Evolutionary conservation across 768 basidiomycete species (phyloP).

Genomic region (Leccinellum rugosiceps): DNA sequence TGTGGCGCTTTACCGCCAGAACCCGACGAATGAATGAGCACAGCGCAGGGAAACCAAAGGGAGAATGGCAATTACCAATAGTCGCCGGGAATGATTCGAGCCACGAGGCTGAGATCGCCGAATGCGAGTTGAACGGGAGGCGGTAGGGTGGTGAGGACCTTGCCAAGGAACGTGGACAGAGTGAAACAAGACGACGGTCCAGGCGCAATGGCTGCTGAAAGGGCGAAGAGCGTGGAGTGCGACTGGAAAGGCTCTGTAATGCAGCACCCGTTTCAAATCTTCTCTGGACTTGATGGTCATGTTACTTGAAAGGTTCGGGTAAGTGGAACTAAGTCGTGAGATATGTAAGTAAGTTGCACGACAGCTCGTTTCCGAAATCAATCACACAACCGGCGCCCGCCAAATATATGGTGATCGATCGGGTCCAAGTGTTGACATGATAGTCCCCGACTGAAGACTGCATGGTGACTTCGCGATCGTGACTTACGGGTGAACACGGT

Average conservation of each 20-base stretch:
- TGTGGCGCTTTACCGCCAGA: slow-evolving; percentile 6
- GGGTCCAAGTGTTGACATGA: not conserved
- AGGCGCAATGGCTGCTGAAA: not conserved
- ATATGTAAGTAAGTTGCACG: not conserved
- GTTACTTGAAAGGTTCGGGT: slow-evolving; percentile 1
- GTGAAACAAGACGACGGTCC: not conserved
- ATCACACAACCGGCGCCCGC: not conserved
- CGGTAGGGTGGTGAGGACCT: slow-evolving; percentile 3
- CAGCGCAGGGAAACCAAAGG: slow-evolving; percentile 3
- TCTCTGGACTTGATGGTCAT: slow-evolving; percentile 7
- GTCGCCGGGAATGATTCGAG: not conserved
- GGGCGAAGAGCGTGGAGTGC: slow-evolving; percentile 3
- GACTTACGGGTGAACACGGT: not conserved
- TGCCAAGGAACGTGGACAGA: slow-evolving; percentile 14
- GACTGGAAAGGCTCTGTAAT: not conserved
- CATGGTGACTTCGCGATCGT: not conserved
- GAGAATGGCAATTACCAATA: not conserved
- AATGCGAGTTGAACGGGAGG: not conserved
- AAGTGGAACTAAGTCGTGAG: slow-evolving; percentile 7
- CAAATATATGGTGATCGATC: slow-evolving; percentile 6
- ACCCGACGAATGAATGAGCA: slow-evolving; percentile 6
- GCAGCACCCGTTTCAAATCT: not conserved
- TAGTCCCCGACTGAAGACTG: not conserved
- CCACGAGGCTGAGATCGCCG: slow-evolving; percentile 16
- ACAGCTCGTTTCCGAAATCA: slow-evolving; percentile 8